Evolutionary conservation across 441 rosid species (phyloP), one percentile per base, ranked within the genome.

Genomic region (Hura crepitans): DNA sequence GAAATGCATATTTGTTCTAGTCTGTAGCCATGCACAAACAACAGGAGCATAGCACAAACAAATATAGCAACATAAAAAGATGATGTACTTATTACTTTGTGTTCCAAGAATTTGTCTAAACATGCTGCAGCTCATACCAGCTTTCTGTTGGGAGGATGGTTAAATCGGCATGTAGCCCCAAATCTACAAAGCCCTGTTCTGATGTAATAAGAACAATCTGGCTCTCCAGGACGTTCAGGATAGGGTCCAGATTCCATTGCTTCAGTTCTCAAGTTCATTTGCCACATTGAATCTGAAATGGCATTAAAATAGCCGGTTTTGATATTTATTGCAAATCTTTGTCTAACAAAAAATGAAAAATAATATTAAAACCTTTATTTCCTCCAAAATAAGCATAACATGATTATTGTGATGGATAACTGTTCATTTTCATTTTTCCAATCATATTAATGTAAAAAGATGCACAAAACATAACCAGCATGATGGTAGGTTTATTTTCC

Each of bases 151-250:
- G 87, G 90, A 79, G 99, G 99, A 77, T 96, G 99, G 78, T 93
- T 91, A 83, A 87, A 96, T 71, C 96, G 91, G 75, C 99, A 96
- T 57, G 92, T 88, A 28, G 91, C 83, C 12, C 98, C 98, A 82
- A 88, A 96, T 84, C 97, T 85, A 79, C 99, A 96, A 66, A 96
- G 90, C 47, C 99, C 98, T 62, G 99, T 96, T 85, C 97, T 83
- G 62, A 96, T 89, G 78, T 93, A 96, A 82, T 91, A 93, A 72
- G 97, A 88, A 80, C 99, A 96, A 84, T 92, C 96, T 12, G 86
- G 96, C 82, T 93, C 97, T 70, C 98, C 97, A 47, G 91, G 91
- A 62, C 93, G 88, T 77, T 91, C 92, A 35, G 99, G 97, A 71
- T 89, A 91, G 18, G 91, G 78, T 65, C 90, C 88, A 47, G 90